Base-by-base conservation (phyloP, 176 grass and related monocot genomes). In the Melocanna baccifera region DNA sequence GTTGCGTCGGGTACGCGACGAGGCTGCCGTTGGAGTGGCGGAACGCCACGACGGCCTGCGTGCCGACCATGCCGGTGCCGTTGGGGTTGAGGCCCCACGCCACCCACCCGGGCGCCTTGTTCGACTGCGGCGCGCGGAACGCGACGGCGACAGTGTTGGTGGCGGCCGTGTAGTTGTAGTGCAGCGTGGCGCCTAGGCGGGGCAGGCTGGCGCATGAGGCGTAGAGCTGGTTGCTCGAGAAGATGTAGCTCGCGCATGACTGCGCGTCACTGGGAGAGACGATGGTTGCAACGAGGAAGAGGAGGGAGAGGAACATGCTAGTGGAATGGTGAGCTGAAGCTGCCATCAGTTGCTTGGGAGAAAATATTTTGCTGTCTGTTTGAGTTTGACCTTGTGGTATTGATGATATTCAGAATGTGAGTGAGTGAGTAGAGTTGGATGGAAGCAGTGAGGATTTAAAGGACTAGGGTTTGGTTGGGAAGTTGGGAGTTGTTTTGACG, bases 41-140 rank as follows among this genome's bases (percentile, higher is more conserved):
- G 75, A 97, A 94, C 26, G 90, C 92, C 22, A 97, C 95, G 0
- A 97, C 71, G 23, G 81, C 92, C 81, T 94, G 90, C 9, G 95
- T 86, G 41, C 92, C 92, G 2, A 92, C 95, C 95, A 97, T 97
- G 14, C 66, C 81, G 50, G 84, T 26, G 78, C 90, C 79, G 39
- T 78, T 90, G 9, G 92, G 90, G 82, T 97, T 97, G 12, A 97
- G 69, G 16, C 90, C 95, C 95, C 95, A 97, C 23, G 95, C 92
- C 29, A 94, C 77, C 95, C 95, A 97, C 36, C 90, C 94, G 36
- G 39, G 10, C 42, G 22, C 28, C 14, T 71, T 67, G 67, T n/a
- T 56, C 32, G 26, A 6, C 74, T 90, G 89, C 1, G 91, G 92
- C n/a, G 92, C 88, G 5, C 90, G 90, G 89, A 94, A 97, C 36